phyloP scores from a whole-genome alignment of 1,284 basidiomycete species.

The Ustilago shanxiensis region DNA sequence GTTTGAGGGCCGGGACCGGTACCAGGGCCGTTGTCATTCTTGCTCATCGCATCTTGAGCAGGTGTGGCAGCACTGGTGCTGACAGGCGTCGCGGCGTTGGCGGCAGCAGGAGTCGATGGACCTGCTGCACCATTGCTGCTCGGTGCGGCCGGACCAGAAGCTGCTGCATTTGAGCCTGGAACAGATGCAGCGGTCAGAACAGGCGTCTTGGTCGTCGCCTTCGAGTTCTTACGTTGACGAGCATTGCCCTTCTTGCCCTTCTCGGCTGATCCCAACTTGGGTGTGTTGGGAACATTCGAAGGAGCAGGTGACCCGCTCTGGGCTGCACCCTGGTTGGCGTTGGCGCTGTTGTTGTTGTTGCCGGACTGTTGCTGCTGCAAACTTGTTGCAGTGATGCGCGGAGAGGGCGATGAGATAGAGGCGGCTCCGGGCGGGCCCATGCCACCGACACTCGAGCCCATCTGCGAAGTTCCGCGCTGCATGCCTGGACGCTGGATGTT shows the following conservation, averaged over 20 bases:
- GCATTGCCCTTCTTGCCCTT: conserved; percentile 59
- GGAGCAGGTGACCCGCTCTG: conserved; percentile 37
- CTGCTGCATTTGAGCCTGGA: conserved; percentile 20
- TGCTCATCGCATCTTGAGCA: conserved; percentile 35
- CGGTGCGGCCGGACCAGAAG: conserved; percentile 5
- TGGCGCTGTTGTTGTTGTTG: conserved; percentile 24
- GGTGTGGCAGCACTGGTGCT: conserved; percentile 54
- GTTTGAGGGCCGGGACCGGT: conserved; percentile 28
- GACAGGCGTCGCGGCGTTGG: conserved; percentile 52
- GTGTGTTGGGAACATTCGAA: conserved; percentile 46
- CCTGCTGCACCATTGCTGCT: conserved; percentile 36
- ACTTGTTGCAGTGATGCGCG: conserved; percentile 37
- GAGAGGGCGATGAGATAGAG: conserved; percentile 53
- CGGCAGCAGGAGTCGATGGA: conserved; percentile 47
- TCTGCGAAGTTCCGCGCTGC: conserved; percentile 43
- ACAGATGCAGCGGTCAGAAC: conserved; percentile 47
- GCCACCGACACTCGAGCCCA: conserved; percentile 38
- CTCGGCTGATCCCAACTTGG: conserved; percentile 54
- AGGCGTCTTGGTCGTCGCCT: conserved; percentile 54
- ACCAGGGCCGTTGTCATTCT: conserved; percentile 14
- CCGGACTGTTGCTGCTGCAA: conserved; percentile 22
- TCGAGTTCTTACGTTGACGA: conserved; percentile 50
- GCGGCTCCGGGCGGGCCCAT: conserved; percentile 57
- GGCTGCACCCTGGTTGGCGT: conserved; percentile 8
- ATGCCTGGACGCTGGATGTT: conserved; percentile 45